Percentiles rank a stretch among this genome's conserved stretches.
Conservation (phyloP, 345 rosid species). For the Bruguiera parviflora region DNA sequence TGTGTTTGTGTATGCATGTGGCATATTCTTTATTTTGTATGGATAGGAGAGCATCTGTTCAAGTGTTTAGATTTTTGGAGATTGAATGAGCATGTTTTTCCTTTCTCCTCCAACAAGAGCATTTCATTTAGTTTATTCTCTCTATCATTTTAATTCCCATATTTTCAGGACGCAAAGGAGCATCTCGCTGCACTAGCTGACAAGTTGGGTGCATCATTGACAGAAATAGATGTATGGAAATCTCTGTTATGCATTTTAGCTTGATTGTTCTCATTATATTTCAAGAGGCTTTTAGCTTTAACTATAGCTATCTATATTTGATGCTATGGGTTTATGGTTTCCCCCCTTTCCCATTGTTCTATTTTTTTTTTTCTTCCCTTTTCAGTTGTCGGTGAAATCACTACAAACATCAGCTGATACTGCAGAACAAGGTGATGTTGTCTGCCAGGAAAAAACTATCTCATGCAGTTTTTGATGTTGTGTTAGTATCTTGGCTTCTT, state of each 20-base stretch:
- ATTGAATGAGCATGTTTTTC: background rate
- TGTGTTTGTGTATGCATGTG: background rate
- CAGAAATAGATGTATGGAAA: slow-evolving; percentile 73
- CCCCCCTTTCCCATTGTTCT: too few species aligned
- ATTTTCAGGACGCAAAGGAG: slow-evolving; percentile 90
- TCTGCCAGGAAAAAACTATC: slow-evolving; percentile 45
- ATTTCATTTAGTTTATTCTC: background rate
- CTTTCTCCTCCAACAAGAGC: background rate
- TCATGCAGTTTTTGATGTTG: slow-evolving; percentile 49
- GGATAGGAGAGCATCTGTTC: background rate
- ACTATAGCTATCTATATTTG: background rate
- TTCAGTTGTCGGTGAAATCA: slow-evolving; percentile 76
- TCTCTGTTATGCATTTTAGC: slow-evolving; percentile 15
- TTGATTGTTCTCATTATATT: slow-evolving; percentile 22
- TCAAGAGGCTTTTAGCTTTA: background rate
- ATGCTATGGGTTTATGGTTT: background rate
- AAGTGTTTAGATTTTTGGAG: background rate
- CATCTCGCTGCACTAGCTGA: slow-evolving; percentile 92
- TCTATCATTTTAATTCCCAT: background rate
- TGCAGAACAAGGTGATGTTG: slow-evolving; percentile 93
- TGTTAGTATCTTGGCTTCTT: slow-evolving; percentile 41
- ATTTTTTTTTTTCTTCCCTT: slow-evolving; percentile 24
- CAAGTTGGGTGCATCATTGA: slow-evolving; percentile 85
- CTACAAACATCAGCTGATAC: slow-evolving; percentile 55
- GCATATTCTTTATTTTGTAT: too few species aligned